Evolutionary conservation across 1,284 basidiomycete species (phyloP).

Genomic region (Hortiboletus rubellus): DNA sequence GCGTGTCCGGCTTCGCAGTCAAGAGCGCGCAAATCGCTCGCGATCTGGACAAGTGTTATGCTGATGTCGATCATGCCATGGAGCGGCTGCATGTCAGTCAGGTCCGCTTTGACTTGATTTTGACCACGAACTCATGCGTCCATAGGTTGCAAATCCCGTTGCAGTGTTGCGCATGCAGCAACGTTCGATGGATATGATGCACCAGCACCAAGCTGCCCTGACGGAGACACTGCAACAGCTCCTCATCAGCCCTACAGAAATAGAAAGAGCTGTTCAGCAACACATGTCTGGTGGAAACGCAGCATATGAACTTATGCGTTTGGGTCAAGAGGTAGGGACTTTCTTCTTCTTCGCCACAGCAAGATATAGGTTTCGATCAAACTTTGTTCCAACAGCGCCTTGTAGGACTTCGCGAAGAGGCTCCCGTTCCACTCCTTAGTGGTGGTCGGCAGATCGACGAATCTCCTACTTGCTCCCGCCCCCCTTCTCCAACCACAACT

Average conservation of each 20-base stretch:
- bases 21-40: constrained; percentile 46
- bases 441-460: constrained; percentile 23
- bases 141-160: constrained; percentile 39
- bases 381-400: constrained; percentile 32
- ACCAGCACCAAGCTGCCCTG: constrained; percentile 36
- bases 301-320: constrained; percentile 49
- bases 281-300: constrained; percentile 42
- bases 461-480: constrained; percentile 23
- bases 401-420: constrained; percentile 18
- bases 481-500: constrained; percentile 30
- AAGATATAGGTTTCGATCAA: neutral
- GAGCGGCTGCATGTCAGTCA: constrained; percentile 42
- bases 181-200: constrained; percentile 37
- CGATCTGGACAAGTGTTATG: constrained; percentile 42
- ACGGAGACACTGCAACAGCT: constrained; percentile 40
- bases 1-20: constrained; percentile 33
- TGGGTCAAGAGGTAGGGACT: constrained; percentile 46
- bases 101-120: neutral
- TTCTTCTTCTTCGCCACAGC: neutral
- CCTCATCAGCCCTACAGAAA: constrained; percentile 39
- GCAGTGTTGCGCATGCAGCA: constrained; percentile 37
- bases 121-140: neutral
- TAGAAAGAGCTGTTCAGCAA: constrained; percentile 38
- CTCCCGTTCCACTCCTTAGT: constrained; percentile 15
- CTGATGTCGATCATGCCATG: constrained; percentile 44